These are phyloP conservation scores for Candida tibetensis DNA, from an alignment of 805 yeast species.

Conservation along the genomic window DNA sequence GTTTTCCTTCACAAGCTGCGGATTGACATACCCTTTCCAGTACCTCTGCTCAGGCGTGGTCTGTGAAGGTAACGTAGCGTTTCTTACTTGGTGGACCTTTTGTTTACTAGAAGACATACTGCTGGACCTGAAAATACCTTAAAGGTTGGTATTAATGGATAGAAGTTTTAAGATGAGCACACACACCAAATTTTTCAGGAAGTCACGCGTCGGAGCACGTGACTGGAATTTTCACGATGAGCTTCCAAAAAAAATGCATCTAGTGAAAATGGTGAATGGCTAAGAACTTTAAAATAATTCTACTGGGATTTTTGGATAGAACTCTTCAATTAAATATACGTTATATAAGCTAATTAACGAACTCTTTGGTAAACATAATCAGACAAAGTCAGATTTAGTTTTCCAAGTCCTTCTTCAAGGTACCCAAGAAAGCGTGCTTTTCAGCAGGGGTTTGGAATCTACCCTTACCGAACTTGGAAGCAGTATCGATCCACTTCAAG, in stretches of 20 bases:
- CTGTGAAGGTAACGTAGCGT: slow-evolving; percentile 76
- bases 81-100: slow-evolving; percentile 61
- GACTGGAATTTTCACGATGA: too few species aligned
- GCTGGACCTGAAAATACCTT: background rate
- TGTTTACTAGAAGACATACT: slow-evolving; percentile 72
- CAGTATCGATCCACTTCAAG: slow-evolving; percentile 99
- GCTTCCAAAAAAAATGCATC: too few species aligned
- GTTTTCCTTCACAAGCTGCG: slow-evolving; percentile 90
- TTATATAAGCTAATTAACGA: slow-evolving; percentile 1
- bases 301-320: background rate
- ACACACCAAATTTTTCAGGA: background rate
- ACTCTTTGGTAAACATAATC: slow-evolving; percentile 1
- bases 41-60: slow-evolving; percentile 91
- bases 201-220: background rate
- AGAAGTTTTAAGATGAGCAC: background rate
- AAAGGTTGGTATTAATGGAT: background rate
- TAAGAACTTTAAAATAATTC: too few species aligned
- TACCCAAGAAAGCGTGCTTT: slow-evolving; percentile 99
- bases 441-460: slow-evolving; percentile 99
- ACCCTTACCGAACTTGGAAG: slow-evolving; percentile 99
- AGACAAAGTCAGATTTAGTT: slow-evolving; percentile 16
- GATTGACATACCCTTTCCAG: slow-evolving; percentile 83
- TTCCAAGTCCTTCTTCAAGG: slow-evolving; percentile 95
- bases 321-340: slow-evolving; percentile 3
- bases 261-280: too few species aligned